A percentile compares a stretch with the other conserved stretches of the same genome.
Evolutionary conservation across 139 green algal species (phyloP).

Genomic region (Chlorella sp.): DNA sequence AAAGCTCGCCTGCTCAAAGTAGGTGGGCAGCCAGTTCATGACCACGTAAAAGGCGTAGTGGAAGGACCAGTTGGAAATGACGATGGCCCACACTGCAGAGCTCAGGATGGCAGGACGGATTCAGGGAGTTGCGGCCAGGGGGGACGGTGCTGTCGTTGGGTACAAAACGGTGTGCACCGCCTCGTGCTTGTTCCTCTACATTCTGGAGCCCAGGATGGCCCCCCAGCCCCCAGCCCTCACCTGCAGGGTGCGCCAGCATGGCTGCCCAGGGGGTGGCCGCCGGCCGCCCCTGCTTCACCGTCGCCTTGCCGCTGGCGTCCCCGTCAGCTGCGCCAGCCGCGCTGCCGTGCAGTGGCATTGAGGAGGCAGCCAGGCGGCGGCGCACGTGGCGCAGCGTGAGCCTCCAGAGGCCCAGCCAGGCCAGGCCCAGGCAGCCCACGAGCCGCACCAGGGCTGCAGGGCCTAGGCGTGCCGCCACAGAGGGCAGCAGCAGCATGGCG

Average conservation of each 20-base stretch:
- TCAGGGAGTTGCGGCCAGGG: background rate
- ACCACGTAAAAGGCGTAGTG: conserved; percentile 98
- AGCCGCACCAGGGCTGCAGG: conserved; percentile 70
- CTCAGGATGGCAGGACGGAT: conserved; percentile 77
- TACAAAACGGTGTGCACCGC: background rate
- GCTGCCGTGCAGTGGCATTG: conserved; percentile 16
- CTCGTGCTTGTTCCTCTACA: background rate
- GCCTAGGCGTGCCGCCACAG: conserved; percentile 59
- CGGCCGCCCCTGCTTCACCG: conserved; percentile 49
- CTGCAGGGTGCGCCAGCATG: conserved; percentile 72
- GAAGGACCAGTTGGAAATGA: conserved; percentile 99
- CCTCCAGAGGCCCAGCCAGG: conserved; percentile 85
- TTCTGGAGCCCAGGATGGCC: background rate
- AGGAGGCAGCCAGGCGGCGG: background rate
- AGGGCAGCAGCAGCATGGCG: conserved; percentile 90
- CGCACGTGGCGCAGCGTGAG: conserved; percentile 12
- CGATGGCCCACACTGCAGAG: conserved; percentile 91
- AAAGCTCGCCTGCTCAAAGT: conserved; percentile 82
- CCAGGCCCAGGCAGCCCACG: conserved; percentile 74
- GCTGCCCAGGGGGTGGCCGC: conserved; percentile 64
- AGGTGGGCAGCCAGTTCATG: conserved; percentile 99
- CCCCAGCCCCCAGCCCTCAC: background rate
- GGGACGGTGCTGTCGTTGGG: background rate
- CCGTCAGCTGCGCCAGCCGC: conserved; percentile 21
- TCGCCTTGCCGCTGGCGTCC: conserved; percentile 19